Conservation (phyloP, 495 filamentous ascomycete species). For the Neurospora sp. region DNA sequence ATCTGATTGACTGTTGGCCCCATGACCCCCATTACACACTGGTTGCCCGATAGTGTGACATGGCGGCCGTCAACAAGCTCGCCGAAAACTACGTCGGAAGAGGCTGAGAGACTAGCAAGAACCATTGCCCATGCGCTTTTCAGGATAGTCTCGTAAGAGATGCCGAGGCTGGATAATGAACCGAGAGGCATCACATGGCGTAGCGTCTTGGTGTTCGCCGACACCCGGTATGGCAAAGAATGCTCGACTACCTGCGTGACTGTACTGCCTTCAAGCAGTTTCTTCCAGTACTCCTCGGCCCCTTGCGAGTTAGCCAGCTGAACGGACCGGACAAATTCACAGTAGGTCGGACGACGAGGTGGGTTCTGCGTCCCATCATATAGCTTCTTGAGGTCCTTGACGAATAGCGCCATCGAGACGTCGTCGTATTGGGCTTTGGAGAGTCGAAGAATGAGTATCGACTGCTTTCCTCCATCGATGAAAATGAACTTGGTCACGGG, state of each 20-base stretch:
- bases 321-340: constrained; percentile 30
- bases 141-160: constrained; percentile 33
- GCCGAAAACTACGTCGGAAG: constrained; percentile 39
- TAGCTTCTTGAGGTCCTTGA: constrained; percentile 33
- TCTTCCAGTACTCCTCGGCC: constrained; percentile 32
- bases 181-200: constrained; percentile 26
- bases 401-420: constrained; percentile 28
- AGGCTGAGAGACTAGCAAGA: constrained; percentile 32
- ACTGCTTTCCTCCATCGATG: constrained; percentile 36
- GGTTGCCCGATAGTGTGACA: constrained; percentile 23
- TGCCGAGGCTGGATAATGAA: constrained; percentile 22
- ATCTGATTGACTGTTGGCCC: constrained; percentile 34
- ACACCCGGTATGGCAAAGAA: constrained; percentile 24
- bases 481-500: constrained; percentile 39
- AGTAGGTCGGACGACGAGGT: constrained; percentile 28
- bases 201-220: constrained; percentile 24
- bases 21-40: constrained; percentile 30
- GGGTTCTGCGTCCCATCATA: constrained; percentile 27
- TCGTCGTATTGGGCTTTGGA: constrained; percentile 39
- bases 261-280: constrained; percentile 28
- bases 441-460: constrained; percentile 32
- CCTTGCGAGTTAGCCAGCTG: constrained; percentile 24
- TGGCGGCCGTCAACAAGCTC: constrained; percentile 40
- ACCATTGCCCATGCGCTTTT: constrained; percentile 41
- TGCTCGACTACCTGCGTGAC: constrained; percentile 35